phyloP scores from a whole-genome alignment of 106 monocot species.

The Phalaenopsis aphrodite region DNA sequence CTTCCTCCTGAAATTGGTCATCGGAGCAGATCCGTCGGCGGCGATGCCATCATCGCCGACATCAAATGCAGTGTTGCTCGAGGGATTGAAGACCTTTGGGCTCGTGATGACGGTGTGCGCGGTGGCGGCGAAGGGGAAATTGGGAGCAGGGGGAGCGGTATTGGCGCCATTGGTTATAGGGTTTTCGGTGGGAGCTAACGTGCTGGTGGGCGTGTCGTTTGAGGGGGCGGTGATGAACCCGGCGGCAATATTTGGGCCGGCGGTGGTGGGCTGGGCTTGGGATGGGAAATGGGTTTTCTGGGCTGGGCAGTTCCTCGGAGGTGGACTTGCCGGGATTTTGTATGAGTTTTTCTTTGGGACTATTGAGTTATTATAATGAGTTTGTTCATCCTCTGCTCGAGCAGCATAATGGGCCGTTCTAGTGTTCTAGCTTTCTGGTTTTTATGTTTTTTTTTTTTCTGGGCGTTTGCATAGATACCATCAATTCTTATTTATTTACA shows the following conservation, averaged over 20 bases:
- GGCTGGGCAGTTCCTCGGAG: conserved; percentile 30
- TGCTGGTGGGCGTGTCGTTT: conserved; percentile 27
- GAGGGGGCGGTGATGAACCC: conserved; percentile 42
- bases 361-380: no score
- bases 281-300: conserved; percentile 28
- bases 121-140: conserved; percentile 28
- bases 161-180: conserved; percentile 35
- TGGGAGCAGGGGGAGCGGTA: conserved; percentile 15
- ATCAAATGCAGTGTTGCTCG: conserved; percentile 17
- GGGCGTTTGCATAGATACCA: no score
- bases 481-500: no score
- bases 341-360: conserved; percentile 21
- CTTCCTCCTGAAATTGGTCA: no score
- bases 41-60: no score
- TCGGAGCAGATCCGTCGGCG: no score
- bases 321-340: conserved; percentile 22
- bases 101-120: conserved; percentile 47
- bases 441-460: no score
- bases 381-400: no score
- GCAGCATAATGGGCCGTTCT: no score
- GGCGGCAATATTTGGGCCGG: conserved; percentile 30
- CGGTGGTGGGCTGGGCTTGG: conserved; percentile 32
- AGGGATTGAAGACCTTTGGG: conserved; percentile 35
- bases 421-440: no score
- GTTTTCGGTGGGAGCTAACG: conserved; percentile 32